Base-by-base conservation (phyloP, 164 flowering plant genomes). In the Cinnamomum chago region DNA sequence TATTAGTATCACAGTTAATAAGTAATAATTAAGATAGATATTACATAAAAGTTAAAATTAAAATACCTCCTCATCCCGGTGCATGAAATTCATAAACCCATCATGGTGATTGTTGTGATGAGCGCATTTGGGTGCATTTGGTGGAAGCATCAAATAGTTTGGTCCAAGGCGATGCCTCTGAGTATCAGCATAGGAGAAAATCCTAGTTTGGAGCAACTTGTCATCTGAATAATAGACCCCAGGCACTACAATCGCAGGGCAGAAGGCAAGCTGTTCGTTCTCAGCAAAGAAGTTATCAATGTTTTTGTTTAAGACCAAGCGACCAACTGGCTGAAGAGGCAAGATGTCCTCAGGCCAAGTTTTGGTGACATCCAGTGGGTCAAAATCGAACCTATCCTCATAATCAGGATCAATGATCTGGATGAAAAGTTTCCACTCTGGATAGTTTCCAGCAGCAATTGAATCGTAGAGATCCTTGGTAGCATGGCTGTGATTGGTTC, bases 101-200 rank as follows among this genome's bases (percentile, higher is more conserved):
- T 95, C 99, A 82, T 93, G 89, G 81, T 95, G 98, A 80, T 94
- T 92, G 88, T 95, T 95, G 86, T 94, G 99, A 75, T 92, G 93
- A 73, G 93, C 85, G 79, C 88, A 87, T 82, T 95, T 95, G 71
- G 99, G 99, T 65, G 97, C 94, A 88, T 95, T 95, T n/a, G 66
- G 95, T 2, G 98, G 99, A 70, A 95, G 97, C 82, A 86, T 90
- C 77, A 95, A 84, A 81, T 93, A 95, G 79, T 95, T 95, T 60
- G 97, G 97, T 28, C 99, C 99, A 79, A 95, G 97, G 10, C 99
- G 90, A 80, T 95, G 95, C 85, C 99, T 92, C 83, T 95, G 99
- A 40, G 98, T 92, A 78, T 95, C 99, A 67, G 94, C 50, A 73
- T 95, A 95, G 24, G 99, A 85, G 85, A 95, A 95, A 35, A 90